phyloP scores from a whole-genome alignment of 371 early-diverging fungal genomes.

The Saksenaea oblongispora region DNA sequence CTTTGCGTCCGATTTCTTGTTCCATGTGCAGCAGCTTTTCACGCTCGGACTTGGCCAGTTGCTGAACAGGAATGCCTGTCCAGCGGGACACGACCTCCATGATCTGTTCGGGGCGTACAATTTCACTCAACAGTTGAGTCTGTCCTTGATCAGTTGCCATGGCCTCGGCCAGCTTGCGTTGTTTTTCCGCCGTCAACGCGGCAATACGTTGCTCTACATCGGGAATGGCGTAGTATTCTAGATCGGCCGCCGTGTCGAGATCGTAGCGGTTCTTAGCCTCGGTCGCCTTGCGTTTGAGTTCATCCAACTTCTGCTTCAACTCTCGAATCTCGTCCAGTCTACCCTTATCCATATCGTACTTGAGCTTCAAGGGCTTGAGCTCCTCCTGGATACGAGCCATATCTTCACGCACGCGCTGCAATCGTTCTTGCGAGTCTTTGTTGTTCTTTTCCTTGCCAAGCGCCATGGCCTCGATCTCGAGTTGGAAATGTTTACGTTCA shows the following conservation, averaged over 20 bases:
- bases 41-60: conserved; percentile 76
- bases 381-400: conserved; percentile 83
- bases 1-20: conserved; percentile 60
- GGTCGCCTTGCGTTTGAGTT: conserved; percentile 78
- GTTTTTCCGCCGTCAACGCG: conserved; percentile 50
- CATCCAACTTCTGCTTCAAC: conserved; percentile 86
- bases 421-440: conserved; percentile 74
- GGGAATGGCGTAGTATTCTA: conserved; percentile 90
- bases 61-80: conserved; percentile 90
- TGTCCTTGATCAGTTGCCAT: conserved; percentile 37
- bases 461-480: conserved; percentile 95
- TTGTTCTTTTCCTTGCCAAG: conserved; percentile 90
- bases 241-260: conserved; percentile 76
- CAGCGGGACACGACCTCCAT: conserved; percentile 86
- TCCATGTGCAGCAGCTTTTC: conserved; percentile 87
- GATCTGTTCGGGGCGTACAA: conserved; percentile 86
- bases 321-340: conserved; percentile 86
- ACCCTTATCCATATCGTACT: conserved; percentile 83
- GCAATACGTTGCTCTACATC: conserved; percentile 73
- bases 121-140: conserved; percentile 67
- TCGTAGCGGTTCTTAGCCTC: conserved; percentile 86
- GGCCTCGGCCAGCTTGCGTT: conserved; percentile 60
- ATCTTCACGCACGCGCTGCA: conserved; percentile 80
- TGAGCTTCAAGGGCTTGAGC: conserved; percentile 84
- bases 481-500: conserved; percentile 86